Base-by-base conservation (phyloP, 2,329 filamentous ascomycete genomes). In the Colletotrichum neosansevieriae region DNA sequence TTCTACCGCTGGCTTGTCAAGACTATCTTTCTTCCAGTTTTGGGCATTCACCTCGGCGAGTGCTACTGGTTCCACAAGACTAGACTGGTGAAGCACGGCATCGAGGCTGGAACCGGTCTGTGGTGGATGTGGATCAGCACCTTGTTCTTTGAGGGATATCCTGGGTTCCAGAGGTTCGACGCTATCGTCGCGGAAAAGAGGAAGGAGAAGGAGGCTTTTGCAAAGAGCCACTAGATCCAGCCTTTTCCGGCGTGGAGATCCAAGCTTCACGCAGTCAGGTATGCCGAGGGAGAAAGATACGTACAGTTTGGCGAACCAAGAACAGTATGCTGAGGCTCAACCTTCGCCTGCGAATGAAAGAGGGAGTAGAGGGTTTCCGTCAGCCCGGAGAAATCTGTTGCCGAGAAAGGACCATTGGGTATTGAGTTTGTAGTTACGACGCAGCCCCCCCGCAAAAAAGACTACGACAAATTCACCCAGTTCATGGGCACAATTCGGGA, bases 21-120 rank as follows among this genome's bases (percentile, higher is more conserved):
- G 56, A 76, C 80, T 13, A 80, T 95, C 47, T 81, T 91, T 61
- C 73, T 81, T 19, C 82, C 87, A 0, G 86, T 94, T 64, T 3
- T 93, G 1, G 82, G 75, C 0, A 85, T 93, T 12, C 95, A 98
- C 78, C 21, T 83, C 0, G 67, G 78, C 3, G 95, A 98, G 82
- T 79, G 84, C n/a, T 79, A 79, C 50, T 80, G 82, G 75, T 81
- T 91, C 72, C 84, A 86, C 70, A 78, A 75, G 47, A 81, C 79
- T 56, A 78, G 83, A 67, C 75, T 89, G 68, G 74, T 73, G 61
- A 84, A 76, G 75, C 82, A 85, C 71, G 83, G 83, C 6, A 83
- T 90, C 11, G 76, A 77, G 67, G 76, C 79, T 38, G 81, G 83
- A 7, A 79, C 78, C 6, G 50, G 49, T n/a, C 71, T 86, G 13